Evolutionary conservation across 2,329 filamentous ascomycete species (phyloP).

Genomic region (Cladorrhinum sp.): DNA sequence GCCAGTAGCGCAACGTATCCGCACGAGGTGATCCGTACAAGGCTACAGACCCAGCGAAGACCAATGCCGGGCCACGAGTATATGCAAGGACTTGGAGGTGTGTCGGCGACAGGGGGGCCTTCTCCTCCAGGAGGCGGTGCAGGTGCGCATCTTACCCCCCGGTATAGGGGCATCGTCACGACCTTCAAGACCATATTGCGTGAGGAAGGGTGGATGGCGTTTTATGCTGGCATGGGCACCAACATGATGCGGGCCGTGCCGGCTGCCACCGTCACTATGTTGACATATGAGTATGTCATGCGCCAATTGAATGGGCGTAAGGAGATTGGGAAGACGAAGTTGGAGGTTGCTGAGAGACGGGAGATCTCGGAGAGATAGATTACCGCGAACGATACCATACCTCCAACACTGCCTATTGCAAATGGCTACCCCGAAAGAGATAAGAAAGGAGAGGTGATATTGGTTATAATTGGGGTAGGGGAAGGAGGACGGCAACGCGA

Average conservation of each 20-base stretch:
- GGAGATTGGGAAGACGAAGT: slow-evolving; percentile 38
- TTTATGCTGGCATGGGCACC: slow-evolving; percentile 95
- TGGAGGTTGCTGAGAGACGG: slow-evolving; percentile 17
- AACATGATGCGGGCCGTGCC: slow-evolving; percentile 97
- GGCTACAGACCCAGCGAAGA: slow-evolving; percentile 88
- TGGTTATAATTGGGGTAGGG: no score
- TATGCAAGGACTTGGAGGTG: slow-evolving; percentile 48
- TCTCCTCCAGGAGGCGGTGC: slow-evolving; percentile 31
- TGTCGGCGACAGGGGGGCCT: slow-evolving; percentile 30
- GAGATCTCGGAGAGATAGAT: slow-evolving; percentile 7
- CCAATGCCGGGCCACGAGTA: slow-evolving; percentile 56
- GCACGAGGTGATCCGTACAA: slow-evolving; percentile 91
- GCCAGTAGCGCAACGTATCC: slow-evolving; percentile 95
- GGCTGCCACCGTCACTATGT: slow-evolving; percentile 93
- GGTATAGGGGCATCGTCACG: slow-evolving; percentile 73
- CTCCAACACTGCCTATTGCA: no score
- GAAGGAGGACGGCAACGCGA: no score
- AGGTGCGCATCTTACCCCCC: neutral
- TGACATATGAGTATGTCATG: slow-evolving; percentile 86
- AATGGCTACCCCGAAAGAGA: no score
- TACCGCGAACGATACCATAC: no score
- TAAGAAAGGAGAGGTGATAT: no score
- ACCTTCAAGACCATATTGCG: slow-evolving; percentile 80
- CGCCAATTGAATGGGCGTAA: slow-evolving; percentile 46
- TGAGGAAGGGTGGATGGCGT: slow-evolving; percentile 94